A percentile compares a stretch with the other conserved stretches of the same genome.
Conservation (phyloP, 352 stramenopile genomes). For the Globisporangium sylvaticum region DNA sequence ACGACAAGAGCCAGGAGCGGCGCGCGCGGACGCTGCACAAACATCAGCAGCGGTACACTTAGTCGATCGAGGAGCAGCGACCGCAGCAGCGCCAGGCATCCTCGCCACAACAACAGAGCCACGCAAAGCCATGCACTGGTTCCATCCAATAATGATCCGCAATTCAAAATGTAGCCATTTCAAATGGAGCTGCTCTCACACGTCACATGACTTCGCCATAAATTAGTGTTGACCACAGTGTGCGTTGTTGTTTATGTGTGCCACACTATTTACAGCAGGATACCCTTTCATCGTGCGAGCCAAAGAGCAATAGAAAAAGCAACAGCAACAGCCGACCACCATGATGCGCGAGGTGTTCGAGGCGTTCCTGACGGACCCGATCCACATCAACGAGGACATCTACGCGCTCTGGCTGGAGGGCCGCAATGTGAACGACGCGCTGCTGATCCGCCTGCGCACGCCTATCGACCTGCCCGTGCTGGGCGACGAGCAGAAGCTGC, state of each 20-base stretch:
- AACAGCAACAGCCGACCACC: neutral
- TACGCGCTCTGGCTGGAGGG: slow-evolving; percentile 79
- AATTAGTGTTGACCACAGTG: neutral
- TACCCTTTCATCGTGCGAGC: neutral
- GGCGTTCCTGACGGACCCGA: slow-evolving; percentile 76
- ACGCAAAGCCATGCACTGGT: neutral
- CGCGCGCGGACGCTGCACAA: slow-evolving; percentile 34
- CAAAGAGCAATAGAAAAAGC: neutral
- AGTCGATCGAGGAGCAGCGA: slow-evolving; percentile 33
- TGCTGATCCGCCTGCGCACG: slow-evolving; percentile 45
- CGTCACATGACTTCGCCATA: slow-evolving; percentile 5
- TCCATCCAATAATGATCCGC: neutral
- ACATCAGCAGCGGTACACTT: slow-evolving; percentile 37
- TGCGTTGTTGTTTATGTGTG: neutral
- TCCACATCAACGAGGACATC: slow-evolving; percentile 74
- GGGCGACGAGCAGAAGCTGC: slow-evolving; percentile 47
- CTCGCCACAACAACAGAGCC: neutral
- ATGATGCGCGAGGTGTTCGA: slow-evolving; percentile 80
- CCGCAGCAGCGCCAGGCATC: slow-evolving; percentile 1
- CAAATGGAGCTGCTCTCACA: slow-evolving; percentile 13
- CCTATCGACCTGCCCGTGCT: slow-evolving; percentile 46
- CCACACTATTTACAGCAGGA: neutral
- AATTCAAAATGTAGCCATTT: slow-evolving; percentile 5
- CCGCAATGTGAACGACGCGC: slow-evolving; percentile 51
- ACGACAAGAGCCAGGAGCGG: slow-evolving; percentile 29